Percentiles rank a stretch among this genome's conserved stretches.
These are phyloP conservation scores for Cercospora sojina DNA, from an alignment of 2,329 filamentous ascomycete genomes.

Conservation along the genomic window DNA sequence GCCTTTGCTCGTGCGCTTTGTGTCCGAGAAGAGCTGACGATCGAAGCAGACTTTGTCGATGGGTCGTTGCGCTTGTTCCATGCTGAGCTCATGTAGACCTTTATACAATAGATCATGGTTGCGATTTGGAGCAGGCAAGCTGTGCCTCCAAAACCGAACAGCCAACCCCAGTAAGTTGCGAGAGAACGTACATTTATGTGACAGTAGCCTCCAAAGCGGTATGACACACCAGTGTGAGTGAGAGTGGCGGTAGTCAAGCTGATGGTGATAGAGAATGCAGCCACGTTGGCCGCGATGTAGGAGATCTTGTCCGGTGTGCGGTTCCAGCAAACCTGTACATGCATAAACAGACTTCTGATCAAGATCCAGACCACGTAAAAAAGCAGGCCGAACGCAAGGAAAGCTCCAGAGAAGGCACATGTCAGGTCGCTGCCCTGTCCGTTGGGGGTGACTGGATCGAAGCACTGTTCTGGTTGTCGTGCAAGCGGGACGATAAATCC, in stretches of 20 bases:
- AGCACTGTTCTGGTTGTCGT: conserved; percentile 71
- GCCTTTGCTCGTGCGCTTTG: conserved; percentile 62
- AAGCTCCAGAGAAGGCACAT: conserved; percentile 76
- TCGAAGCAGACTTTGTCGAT: conserved; percentile 18
- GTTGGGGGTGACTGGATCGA: conserved; percentile 79
- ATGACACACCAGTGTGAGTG: conserved; percentile 40
- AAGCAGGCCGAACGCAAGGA: conserved; percentile 77
- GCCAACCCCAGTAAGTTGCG: conserved; percentile 42
- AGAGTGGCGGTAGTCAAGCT: conserved; percentile 47
- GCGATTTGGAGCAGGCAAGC: conserved; percentile 38
- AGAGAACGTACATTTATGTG: conserved; percentile 69
- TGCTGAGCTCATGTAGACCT: conserved; percentile 35
- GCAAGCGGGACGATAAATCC: conserved; percentile 81
- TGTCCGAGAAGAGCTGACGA: conserved; percentile 24
- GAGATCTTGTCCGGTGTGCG: conserved; percentile 35
- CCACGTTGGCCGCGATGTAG: conserved; percentile 36
- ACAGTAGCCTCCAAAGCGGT: conserved; percentile 76
- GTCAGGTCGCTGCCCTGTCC: conserved; percentile 72
- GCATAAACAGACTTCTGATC: conserved; percentile 42
- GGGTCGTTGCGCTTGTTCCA: conserved; percentile 25
- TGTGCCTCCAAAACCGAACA: conserved; percentile 37
- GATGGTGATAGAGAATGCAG: conserved; percentile 35
- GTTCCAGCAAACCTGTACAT: conserved; percentile 43
- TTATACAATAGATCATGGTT: conserved; percentile 41
- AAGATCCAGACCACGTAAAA: conserved; percentile 79